Percentiles rank a stretch among this genome's conserved stretches.
phyloP scores from a whole-genome alignment of 371 early-diverging fungal species.

The Zancudomyces culisetae region DNA sequence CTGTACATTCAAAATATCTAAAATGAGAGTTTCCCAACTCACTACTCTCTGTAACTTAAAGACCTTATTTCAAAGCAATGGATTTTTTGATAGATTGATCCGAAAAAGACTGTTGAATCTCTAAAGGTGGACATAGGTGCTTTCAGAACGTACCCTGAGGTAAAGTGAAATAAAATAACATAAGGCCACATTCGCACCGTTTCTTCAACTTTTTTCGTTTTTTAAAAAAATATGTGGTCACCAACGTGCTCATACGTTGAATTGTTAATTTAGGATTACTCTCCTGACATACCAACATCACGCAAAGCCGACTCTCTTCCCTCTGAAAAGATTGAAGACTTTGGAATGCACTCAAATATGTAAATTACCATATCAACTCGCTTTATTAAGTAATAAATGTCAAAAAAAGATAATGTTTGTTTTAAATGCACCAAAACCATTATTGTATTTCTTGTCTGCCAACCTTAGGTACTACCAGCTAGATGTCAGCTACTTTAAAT shows the following conservation, averaged over 20 bases:
- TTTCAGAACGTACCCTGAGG: conserved; percentile 87
- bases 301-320: conserved; percentile 38
- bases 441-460: too few species aligned
- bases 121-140: conserved; percentile 96
- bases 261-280: background rate
- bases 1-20: conserved; percentile 1
- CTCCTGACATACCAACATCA: background rate
- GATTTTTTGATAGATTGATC: conserved; percentile 73
- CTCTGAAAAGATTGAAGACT: conserved; percentile 86
- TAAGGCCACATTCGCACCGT: background rate
- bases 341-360: conserved; percentile 85
- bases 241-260: background rate
- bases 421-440: background rate
- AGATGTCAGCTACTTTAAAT: conserved; percentile 85
- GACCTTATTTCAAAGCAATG: too few species aligned
- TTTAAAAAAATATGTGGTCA: background rate
- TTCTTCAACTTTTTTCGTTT: background rate
- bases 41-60: conserved; percentile 18
- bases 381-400: background rate
- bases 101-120: conserved; percentile 85
- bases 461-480: conserved; percentile 72
- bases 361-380: too few species aligned
- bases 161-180: background rate
- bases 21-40: background rate
- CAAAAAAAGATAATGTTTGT: background rate